phyloP scores from a whole-genome alignment of 225 moss, liverwort and hornwort genomes.

The Neckera pumila region DNA sequence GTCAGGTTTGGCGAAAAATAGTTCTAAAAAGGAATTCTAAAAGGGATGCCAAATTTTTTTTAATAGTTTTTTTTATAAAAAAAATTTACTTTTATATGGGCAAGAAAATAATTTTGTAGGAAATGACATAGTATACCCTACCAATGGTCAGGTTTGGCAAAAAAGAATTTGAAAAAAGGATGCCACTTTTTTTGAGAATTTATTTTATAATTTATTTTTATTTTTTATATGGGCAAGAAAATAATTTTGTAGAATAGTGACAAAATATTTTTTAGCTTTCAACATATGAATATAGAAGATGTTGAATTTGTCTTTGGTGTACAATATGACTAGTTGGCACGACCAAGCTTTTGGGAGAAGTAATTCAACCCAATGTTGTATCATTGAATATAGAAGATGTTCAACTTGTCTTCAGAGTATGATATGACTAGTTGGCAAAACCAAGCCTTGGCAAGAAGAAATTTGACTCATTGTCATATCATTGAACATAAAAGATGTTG shows the following conservation, averaged over 20 bases:
- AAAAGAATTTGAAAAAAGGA: no score
- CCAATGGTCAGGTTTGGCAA: no score
- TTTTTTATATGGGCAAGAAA: no score
- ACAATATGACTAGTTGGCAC: neutral
- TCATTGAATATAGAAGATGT: neutral
- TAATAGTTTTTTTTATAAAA: neutral
- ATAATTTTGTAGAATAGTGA: no score
- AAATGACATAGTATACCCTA: no score
- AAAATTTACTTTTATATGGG: no score
- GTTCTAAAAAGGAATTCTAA: no score
- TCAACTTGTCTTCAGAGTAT: neutral
- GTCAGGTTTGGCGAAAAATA: neutral
- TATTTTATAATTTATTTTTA: no score
- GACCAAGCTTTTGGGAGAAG: neutral
- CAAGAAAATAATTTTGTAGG: no score
- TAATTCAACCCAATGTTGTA: accelerated
- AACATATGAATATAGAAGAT: neutral
- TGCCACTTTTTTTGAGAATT: no score
- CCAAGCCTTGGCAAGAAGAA: neutral
- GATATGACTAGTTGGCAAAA: neutral
- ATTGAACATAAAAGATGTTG: no score
- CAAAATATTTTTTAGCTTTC: no score
- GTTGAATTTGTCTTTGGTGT: neutral
- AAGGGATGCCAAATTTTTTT: neutral
- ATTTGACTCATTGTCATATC: accelerated